Base-by-base conservation (phyloP, 2,329 filamentous ascomycete species). In the Neophaeococcomyces mojaviensis region DNA sequence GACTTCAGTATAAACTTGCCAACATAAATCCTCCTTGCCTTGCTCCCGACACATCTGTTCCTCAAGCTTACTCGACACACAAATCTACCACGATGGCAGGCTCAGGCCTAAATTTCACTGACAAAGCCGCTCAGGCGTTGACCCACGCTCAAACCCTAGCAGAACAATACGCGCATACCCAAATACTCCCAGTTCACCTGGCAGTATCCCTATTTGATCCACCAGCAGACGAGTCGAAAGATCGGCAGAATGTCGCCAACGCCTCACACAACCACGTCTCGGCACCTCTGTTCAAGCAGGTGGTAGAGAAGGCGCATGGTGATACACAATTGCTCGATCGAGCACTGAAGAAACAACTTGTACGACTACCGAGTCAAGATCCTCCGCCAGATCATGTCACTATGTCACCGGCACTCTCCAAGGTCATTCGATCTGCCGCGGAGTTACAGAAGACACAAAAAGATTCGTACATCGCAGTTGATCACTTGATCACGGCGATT, bases 361-460 rank as follows among this genome's bases (percentile, higher is more conserved):
- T 97, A 49, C 84, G 92, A 46, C 73, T 95, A 58, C 90, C 92
- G 3, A 94, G 86, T 61, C 92, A 98, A 70, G 88, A 96, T 57
- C 92, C 92, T 12, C 89, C 92, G 10, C 92, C 92, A 50, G 90
- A 97, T 62, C 80, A 84, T 56, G 82, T 94, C 47, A 81, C 86
- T 45, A 80, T 94, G 58, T 82, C 89, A 9, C 88, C 88, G 1
- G 74, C 81, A 7, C 89, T 97, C 67, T 80, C 83, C 52, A 86
- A 84, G 57, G 78, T 96, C 47, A 74, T 98, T 42, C 79, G 88
- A 56, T 80, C 86, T 56, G 88, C 92, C 2, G 82, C 86, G 64
- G 88, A 97, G 26, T 68, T 98, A 45, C 90, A 94, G 58, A 95
- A 94, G 70, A 88, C 89, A n/a, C 92, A 98, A 60, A 97, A 96